Base-by-base conservation (phyloP, 345 rosid genomes). In the Eucalyptus victrix region DNA sequence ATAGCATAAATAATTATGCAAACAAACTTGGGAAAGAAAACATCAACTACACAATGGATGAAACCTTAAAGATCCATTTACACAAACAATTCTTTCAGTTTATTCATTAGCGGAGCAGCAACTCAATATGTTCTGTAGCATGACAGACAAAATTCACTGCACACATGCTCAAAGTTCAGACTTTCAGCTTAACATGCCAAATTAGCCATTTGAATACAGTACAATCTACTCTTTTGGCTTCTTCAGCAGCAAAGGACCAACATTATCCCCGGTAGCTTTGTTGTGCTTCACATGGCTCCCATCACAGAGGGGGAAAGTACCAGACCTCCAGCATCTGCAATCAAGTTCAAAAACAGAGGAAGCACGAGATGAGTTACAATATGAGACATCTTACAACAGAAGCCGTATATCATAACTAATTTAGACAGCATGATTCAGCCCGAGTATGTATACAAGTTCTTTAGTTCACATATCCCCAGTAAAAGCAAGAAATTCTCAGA, bases 221-320 rank as follows among this genome's bases (percentile, higher is more conserved):
- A 32, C 23, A 19, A 47, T 60, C 87, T 86, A 89, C 83, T 89
- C 88, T 89, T 88, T 93, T 91, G 86, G 92, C 88, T 92, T 96
- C 92, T 96, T 96, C 93, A 95, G 67, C 42, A 94, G 95, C 93
- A 95, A 89, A 91, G 97, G 98, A 14, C 97, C 98, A 88, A 96
- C 99, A 80, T 97, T 97, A 93, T 97, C 99, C 37, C 99, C 99
- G 14, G 96, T 95, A 72, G 97, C 99, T 88, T 95, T 97, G 95
- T 97, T 97, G 93, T 97, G 99, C 95, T 97, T 97, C 88, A 94
- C 96, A 91, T 97, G 99, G 80, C 94, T 89, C 87, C 99, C 99
- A 92, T 97, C 99, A 89, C 98, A 97, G 37, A 96, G 87, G 21
- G 99, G 99, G 87, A 97, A 97, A 24, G 98, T 96, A 89, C 96